Base-by-base conservation (phyloP, 129 eudicot genomes). In the Flaveria trinervia region DNA sequence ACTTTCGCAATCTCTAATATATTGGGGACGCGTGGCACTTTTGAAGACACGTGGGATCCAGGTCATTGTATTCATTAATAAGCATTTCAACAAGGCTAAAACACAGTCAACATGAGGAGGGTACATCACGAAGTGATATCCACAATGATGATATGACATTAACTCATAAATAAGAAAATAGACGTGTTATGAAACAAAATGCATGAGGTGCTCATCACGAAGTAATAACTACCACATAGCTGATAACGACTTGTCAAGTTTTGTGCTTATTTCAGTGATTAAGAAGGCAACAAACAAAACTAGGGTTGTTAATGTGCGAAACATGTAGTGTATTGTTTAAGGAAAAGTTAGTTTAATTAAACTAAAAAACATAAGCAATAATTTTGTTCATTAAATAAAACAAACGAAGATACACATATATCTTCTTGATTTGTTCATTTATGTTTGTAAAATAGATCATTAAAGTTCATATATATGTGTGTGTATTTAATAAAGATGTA, bases 1-100 rank as follows among this genome's bases (percentile, higher is more conserved):
- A 57, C 65, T 57, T 20, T 57, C 10, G 65, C 65, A 57, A 57
- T 22, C 65, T 55, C 61, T 55, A 55, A 55, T 55, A 55, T 17
- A 55, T 7, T n/a, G 61, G 25, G 1, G 3, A 55, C 61, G 1
- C 26, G 61, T 55, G 61, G 61, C 61, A 17, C 26, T 36, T 36
- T 36, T 36, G 41, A 36, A 33, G 41, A 36, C 41, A 36, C 41
- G 7, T 36, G 41, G 41, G 41, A 36, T 36, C 41, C 41, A 36
- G 41, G 41, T 5, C 14, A 45, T 22, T 3, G 23, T 59, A 22
- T 22, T 10, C 25, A 17, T 17, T n/a, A 52, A 52, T 59, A 22
- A 59, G 23, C 65, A 59, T 7, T 59, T 22, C 16, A 59, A 10
- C 4, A 59, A 23, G 30, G 65, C 36, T 59, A 22, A 59, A 59